Percentiles rank a stretch among this genome's conserved stretches.
Conservation (phyloP, 2,329 filamentous ascomycete genomes). For the Sclerotinia trifoliorum region DNA sequence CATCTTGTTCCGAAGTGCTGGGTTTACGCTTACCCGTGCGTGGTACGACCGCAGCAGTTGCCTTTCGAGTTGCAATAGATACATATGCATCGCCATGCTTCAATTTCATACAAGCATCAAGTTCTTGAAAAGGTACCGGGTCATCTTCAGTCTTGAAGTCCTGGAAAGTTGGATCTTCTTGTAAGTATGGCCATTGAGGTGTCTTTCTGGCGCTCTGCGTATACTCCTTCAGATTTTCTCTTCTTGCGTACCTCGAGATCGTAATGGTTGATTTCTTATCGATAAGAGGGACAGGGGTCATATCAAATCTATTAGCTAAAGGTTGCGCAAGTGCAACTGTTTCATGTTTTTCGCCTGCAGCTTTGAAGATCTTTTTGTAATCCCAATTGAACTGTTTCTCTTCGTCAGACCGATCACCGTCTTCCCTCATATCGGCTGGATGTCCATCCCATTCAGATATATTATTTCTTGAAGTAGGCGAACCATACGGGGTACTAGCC, state of each 20-base stretch:
- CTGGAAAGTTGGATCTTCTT: constrained; percentile 48
- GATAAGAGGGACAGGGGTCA: constrained; percentile 48
- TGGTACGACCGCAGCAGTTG: constrained; percentile 21
- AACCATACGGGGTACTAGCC: constrained; percentile 28
- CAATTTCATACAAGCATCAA: constrained; percentile 32
- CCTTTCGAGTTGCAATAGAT: constrained; percentile 1
- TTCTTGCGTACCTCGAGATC: constrained; percentile 47
- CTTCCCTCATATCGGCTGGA: constrained; percentile 19
- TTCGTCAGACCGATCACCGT: constrained; percentile 33
- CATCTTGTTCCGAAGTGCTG: constrained; percentile 27
- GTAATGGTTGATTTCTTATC: constrained; percentile 47
- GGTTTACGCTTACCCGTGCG: constrained; percentile 33
- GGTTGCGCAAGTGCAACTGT: constrained; percentile 51
- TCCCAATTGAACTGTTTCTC: constrained; percentile 44
- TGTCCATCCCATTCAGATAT: constrained; percentile 23
- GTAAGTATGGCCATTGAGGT: constrained; percentile 44
- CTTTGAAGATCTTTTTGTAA: constrained; percentile 42
- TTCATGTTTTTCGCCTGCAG: constrained; percentile 41
- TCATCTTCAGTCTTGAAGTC: constrained; percentile 28
- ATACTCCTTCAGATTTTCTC: constrained; percentile 47
- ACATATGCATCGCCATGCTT: constrained; percentile 25
- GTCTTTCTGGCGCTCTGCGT: constrained; percentile 45
- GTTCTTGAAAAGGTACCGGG: constrained; percentile 34
- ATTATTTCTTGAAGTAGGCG: constrained; percentile 17
- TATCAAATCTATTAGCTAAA: constrained; percentile 45